Percentiles rank a stretch among this genome's conserved stretches.
phyloP scores from a whole-genome alignment of 2,329 filamentous ascomycete genomes.

The Cladosporium velox region DNA sequence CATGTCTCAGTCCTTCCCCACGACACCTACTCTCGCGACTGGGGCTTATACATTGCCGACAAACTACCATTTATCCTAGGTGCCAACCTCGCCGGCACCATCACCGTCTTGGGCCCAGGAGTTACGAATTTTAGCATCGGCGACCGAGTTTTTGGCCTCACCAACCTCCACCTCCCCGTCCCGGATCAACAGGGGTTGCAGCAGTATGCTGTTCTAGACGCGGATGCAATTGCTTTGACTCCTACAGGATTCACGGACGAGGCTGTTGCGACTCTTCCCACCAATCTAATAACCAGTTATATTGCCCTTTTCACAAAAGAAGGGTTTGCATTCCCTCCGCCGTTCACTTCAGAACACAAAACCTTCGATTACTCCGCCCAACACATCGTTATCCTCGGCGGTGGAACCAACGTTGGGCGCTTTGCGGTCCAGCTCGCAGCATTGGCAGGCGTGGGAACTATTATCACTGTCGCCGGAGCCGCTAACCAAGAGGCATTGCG shows the following conservation, averaged over 20 bases:
- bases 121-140: neutral
- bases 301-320: neutral
- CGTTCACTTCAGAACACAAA: neutral
- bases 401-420: constrained; percentile 17
- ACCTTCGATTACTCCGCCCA: neutral
- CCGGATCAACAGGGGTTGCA: neutral
- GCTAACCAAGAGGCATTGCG: neutral
- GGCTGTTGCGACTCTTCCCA: neutral
- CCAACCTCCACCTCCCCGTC: neutral
- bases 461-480: constrained; percentile 18
- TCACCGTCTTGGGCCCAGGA: neutral
- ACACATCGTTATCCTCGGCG: constrained; percentile 16
- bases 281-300: neutral
- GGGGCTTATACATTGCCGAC: constrained; percentile 21
- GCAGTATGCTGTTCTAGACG: neutral
- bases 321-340: neutral
- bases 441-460: constrained; percentile 15
- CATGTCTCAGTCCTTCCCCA: constrained; percentile 19
- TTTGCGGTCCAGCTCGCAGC: constrained; percentile 21
- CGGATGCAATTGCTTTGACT: neutral
- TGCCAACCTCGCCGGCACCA: constrained; percentile 18
- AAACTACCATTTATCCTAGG: constrained; percentile 19
- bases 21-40: constrained; percentile 22
- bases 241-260: constrained; percentile 12
- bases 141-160: neutral